Percentiles rank a stretch among this genome's conserved stretches.
Evolutionary conservation across 805 yeast genomes (phyloP).

Genomic region (Kodamaea hsintzibuensis): DNA sequence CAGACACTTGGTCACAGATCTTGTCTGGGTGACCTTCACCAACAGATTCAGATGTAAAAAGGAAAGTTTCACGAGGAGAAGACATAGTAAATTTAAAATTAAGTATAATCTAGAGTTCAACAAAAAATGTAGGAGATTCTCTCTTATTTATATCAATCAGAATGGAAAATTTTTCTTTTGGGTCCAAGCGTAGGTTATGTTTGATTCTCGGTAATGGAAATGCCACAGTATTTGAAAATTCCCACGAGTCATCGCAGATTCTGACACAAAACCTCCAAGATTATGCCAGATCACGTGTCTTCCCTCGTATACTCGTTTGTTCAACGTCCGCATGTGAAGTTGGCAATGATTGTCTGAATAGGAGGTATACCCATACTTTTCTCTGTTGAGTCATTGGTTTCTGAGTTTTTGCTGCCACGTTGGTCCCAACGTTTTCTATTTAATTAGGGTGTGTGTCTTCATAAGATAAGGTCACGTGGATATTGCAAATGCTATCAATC

Average conservation of each 20-base stretch:
- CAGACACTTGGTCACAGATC: slow-evolving; percentile 98
- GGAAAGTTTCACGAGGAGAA: slow-evolving; percentile 34
- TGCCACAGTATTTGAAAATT: slow-evolving; percentile 6
- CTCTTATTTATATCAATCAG: not conserved
- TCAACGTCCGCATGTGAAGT: not conserved
- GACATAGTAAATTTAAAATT: not conserved
- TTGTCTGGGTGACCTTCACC: slow-evolving; percentile 96
- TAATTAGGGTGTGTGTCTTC: no score
- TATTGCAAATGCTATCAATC: no score
- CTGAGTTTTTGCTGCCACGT: not conserved
- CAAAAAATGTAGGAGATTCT: not conserved
- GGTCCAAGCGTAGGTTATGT: not conserved
- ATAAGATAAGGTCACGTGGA: not conserved
- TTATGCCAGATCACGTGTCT: not conserved
- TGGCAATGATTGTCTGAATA: not conserved
- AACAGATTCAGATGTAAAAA: slow-evolving; percentile 84
- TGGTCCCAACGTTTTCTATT: not conserved
- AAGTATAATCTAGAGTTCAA: not conserved
- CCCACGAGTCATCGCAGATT: slow-evolving; percentile 8
- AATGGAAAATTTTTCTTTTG: slow-evolving; percentile 4
- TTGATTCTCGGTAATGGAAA: not conserved
- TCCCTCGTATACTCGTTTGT: not conserved
- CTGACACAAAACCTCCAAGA: not conserved
- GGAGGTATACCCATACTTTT: not conserved
- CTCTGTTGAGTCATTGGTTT: not conserved